Base-by-base conservation (phyloP, 2,329 filamentous ascomycete species). In the Dactylonectria estremocensis region DNA sequence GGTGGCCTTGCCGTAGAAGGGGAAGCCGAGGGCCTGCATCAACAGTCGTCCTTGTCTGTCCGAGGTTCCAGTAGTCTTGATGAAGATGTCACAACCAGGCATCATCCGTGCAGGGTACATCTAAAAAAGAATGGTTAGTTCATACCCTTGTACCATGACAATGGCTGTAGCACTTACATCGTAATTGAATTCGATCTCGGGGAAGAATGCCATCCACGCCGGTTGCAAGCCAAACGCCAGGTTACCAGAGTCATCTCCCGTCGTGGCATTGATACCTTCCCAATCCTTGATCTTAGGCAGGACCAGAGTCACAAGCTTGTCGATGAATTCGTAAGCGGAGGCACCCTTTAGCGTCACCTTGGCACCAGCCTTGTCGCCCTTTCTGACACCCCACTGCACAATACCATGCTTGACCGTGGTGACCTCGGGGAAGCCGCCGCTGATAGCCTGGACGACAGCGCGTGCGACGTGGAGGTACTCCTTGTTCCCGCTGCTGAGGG, bases 271-370 rank as follows among this genome's bases (percentile, higher is more conserved):
- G 63, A 90, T 77, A 20, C 96, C 96, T 63, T 89, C 90, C 93
- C 94, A 99, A 75, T 99, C 96, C 86, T 98, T 99, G 82, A 99
- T 97, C 78, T 91, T 93, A 45, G 96, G 96, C 79, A 98, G 87
- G 6, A 99, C 95, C 9, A 98, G 86, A 79, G 97, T 94, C 62
- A 98, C 87, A 73, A 95, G 86, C 84, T 97, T 97, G 77, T 95
- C 93, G 50, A 99, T 79, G 80, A 99, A 98, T 80, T 98, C 92
- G 70, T 94, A 93, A 76, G 97, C 96, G 66, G 92, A 88, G 79
- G 96, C 92, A 33, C 94, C 94, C 63, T 87, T 86, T 69, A 99
- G 83, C 28, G 93, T 92, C 56, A 90, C 91, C 77, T 95, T 98
- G 73, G 93, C 90, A 67, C 93, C 90, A 31, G 94, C 87, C 71